phyloP scores from a whole-genome alignment of 2,329 filamentous ascomycete species.

The Metarhizium album region DNA sequence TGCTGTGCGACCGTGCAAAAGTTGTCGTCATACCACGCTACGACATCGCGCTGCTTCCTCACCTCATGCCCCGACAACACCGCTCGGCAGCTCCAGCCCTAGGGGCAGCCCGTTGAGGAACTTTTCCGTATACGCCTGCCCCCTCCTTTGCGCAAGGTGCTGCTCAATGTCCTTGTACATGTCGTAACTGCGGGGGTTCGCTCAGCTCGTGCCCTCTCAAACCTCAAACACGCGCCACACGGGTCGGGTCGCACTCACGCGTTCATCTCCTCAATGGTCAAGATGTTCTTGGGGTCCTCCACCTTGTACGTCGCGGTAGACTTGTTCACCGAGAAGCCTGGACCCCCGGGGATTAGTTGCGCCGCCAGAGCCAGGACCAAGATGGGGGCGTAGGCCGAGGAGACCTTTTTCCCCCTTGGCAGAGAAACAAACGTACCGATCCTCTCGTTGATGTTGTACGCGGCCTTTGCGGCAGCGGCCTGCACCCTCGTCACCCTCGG shows the following conservation, averaged over 20 bases:
- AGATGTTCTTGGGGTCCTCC: conserved; percentile 46
- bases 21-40: too few relatives aligned
- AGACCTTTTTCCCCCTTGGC: too few relatives aligned
- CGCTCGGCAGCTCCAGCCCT: conserved; percentile 37
- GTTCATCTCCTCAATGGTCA: conserved; percentile 63
- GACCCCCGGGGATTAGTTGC: too few relatives aligned
- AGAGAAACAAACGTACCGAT: conserved; percentile 32
- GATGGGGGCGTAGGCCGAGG: too few relatives aligned
- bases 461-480: conserved; percentile 44
- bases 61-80: conserved; percentile 20
- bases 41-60: not conserved
- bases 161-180: conserved; percentile 47
- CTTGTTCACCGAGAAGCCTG: conserved; percentile 53
- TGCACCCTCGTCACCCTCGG: conserved; percentile 47
- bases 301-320: conserved; percentile 47
- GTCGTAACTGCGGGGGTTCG: conserved; percentile 35
- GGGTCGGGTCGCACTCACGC: conserved; percentile 31
- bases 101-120: conserved; percentile 34
- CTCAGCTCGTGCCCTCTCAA: not conserved
- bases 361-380: too few relatives aligned
- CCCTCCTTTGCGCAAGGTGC: conserved; percentile 26
- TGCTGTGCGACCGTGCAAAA: too few relatives aligned
- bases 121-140: conserved; percentile 23
- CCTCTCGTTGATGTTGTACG: conserved; percentile 51
- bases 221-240: not conserved